phyloP scores from a whole-genome alignment of 371 early-diverging fungal genomes.

The Mucor lusitanicus region DNA sequence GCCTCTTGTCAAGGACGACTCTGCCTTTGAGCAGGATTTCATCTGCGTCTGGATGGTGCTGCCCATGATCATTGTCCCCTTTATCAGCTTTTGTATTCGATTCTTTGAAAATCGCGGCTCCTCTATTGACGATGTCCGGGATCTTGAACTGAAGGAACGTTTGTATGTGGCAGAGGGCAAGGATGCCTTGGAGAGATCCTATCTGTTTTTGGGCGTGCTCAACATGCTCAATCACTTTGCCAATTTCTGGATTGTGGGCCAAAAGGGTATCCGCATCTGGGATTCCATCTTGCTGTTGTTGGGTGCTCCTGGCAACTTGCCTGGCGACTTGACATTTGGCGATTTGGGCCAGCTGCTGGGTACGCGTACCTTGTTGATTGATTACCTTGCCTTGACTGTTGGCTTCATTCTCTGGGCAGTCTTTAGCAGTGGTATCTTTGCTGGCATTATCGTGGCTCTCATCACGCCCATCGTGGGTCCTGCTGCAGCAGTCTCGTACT shows the following conservation, averaged over 20 bases:
- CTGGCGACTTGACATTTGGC: slow-evolving; percentile 13
- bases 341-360: slow-evolving; percentile 13
- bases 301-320: slow-evolving; percentile 18
- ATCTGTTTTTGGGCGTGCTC: slow-evolving; percentile 18
- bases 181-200: slow-evolving; percentile 20
- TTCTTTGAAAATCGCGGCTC: slow-evolving; percentile 11
- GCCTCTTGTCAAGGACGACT: slow-evolving; percentile 4
- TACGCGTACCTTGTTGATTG: slow-evolving; percentile 17
- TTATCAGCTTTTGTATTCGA: slow-evolving; percentile 4
- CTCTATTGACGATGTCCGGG: not conserved
- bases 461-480: slow-evolving; percentile 20
- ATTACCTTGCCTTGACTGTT: slow-evolving; percentile 2
- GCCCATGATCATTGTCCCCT: slow-evolving; percentile 15
- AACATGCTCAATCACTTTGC: slow-evolving; percentile 21
- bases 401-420: slow-evolving; percentile 20
- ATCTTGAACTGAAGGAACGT: not conserved
- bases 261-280: slow-evolving; percentile 18
- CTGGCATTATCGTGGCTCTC: not conserved
- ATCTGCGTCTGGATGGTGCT: slow-evolving; percentile 17
- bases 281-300: slow-evolving; percentile 22
- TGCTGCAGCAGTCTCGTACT: slow-evolving; percentile 20
- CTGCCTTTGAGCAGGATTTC: slow-evolving; percentile 14
- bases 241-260: not conserved
- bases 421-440: slow-evolving; percentile 12
- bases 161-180: slow-evolving; percentile 18